Conservation (phyloP, 441 rosid species). For the Euphorbia schlechtendalii region DNA sequence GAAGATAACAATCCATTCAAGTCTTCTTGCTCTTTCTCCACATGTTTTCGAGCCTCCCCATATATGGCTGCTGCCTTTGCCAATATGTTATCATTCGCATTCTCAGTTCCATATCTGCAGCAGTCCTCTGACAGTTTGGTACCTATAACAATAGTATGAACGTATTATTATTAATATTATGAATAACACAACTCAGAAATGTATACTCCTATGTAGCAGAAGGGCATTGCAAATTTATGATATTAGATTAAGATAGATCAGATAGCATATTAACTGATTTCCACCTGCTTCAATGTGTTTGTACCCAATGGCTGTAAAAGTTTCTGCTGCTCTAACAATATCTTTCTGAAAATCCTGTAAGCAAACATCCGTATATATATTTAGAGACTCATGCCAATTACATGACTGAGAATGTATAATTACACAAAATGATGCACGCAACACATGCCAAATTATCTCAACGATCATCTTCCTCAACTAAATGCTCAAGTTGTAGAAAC, state of each 20-base stretch:
- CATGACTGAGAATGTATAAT: too few relatives aligned
- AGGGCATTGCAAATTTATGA: too few relatives aligned
- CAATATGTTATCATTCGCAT: constrained; percentile 60
- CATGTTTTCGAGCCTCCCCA: constrained; percentile 82
- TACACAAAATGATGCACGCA: too few relatives aligned
- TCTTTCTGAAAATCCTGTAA: constrained; percentile 87
- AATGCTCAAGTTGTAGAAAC: too few relatives aligned
- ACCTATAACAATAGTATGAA: constrained; percentile 36
- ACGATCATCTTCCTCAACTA: too few relatives aligned
- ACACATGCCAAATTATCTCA: too few relatives aligned
- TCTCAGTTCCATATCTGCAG: constrained; percentile 78
- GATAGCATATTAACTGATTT: constrained; percentile 7
- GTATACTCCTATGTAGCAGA: not conserved
- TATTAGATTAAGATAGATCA: constrained; percentile 6
- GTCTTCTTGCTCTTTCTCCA: constrained; percentile 81
- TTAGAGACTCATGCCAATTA: constrained; percentile 12
- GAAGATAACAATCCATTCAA: constrained; percentile 48
- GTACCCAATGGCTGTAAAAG: constrained; percentile 59
- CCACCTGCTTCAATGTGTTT: constrained; percentile 82
- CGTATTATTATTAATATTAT: not conserved
- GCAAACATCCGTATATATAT: not conserved
- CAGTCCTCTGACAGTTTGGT: constrained; percentile 83
- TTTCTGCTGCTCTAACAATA: constrained; percentile 65
- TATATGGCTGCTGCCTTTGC: constrained; percentile 86
- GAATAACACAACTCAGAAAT: not conserved